A percentile compares a stretch with the other conserved stretches of the same genome.
phyloP scores from a whole-genome alignment of 2,329 filamentous ascomycete genomes.

The Arthrobotrys entomopaga region DNA sequence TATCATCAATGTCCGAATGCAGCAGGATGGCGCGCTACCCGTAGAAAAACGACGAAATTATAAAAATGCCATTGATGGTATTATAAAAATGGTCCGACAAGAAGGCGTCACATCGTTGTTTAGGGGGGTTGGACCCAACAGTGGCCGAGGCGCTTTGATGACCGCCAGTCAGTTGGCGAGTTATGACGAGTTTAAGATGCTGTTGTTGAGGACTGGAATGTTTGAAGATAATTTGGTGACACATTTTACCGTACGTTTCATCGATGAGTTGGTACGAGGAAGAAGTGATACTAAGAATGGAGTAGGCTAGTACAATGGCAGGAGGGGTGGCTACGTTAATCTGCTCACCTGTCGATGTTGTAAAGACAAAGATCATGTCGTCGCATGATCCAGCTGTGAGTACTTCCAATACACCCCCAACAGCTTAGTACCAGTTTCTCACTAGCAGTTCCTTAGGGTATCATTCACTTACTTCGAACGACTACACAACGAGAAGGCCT shows the following conservation, averaged over 20 bases:
- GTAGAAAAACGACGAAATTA: constrained; percentile 80
- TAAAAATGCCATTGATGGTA: constrained; percentile 84
- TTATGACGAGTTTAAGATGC: constrained; percentile 82
- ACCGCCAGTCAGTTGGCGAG: constrained; percentile 84
- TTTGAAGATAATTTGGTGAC: constrained; percentile 77
- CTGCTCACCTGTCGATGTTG: constrained; percentile 83
- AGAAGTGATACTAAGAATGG: neutral
- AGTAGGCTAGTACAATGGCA: constrained; percentile 41
- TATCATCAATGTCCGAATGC: constrained; percentile 98
- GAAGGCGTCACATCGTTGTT: constrained; percentile 83
- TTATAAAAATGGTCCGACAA: constrained; percentile 72
- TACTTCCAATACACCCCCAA: neutral
- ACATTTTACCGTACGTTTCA: constrained; percentile 78
- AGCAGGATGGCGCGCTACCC: constrained; percentile 72
- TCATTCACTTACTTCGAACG: constrained; percentile 72
- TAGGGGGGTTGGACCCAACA: constrained; percentile 86
- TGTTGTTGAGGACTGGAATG: constrained; percentile 73
- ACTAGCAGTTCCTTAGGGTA: constrained; percentile 61
- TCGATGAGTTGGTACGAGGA: neutral
- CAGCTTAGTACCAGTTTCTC: neutral
- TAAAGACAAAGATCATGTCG: constrained; percentile 90
- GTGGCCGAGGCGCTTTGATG: constrained; percentile 83
- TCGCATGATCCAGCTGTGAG: constrained; percentile 64
- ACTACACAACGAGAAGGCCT: constrained; percentile 77
- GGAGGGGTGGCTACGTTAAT: constrained; percentile 86